Evolutionary conservation across 2,329 filamentous ascomycete genomes (phyloP).

Genomic region (Fusarium sterilihyphosum): DNA sequence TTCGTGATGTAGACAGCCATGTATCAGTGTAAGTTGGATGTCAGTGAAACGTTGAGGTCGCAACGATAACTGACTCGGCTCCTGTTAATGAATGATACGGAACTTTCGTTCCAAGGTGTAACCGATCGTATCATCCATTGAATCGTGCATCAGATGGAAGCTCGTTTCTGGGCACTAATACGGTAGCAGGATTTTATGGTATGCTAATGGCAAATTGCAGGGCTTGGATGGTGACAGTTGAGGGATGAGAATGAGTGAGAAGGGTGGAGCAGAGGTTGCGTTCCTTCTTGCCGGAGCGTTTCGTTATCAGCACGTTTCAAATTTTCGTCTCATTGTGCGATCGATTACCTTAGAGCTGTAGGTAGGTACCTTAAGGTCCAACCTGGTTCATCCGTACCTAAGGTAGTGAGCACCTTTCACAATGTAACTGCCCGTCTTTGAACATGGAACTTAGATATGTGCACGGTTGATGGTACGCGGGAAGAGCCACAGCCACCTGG

Average conservation of each 20-base stretch:
- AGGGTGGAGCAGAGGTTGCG: background rate
- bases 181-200: background rate
- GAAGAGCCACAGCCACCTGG: slow-evolving; percentile 6
- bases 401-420: background rate
- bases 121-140: background rate
- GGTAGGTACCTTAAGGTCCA: background rate
- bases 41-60: slow-evolving; percentile 8
- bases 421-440: background rate
- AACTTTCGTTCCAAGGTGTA: background rate
- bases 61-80: background rate
- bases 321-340: background rate
- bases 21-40: background rate
- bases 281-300: background rate
- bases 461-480: background rate
- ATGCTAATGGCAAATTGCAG: background rate
- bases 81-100: background rate
- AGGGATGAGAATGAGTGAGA: background rate
- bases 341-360: background rate
- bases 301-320: background rate
- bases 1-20: slow-evolving; percentile 1
- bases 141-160: background rate
- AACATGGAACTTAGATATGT: background rate
- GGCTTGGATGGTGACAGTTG: background rate
- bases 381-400: background rate
- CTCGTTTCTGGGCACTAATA: background rate